Base-by-base conservation (phyloP, 2,329 filamentous ascomycete genomes). In the Trichoderma endophyticum region DNA sequence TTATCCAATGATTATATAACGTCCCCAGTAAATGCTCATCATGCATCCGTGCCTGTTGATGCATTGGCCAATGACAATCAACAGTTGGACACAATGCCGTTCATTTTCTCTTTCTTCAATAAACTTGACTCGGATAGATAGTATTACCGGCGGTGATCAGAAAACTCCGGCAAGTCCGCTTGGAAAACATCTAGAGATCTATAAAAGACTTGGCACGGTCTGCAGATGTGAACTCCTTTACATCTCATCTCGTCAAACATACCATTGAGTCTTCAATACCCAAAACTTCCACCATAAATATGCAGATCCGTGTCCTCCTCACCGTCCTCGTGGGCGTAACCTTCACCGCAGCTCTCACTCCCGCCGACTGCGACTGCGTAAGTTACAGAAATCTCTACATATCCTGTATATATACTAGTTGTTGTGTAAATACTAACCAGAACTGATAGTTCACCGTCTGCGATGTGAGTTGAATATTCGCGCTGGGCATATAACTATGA, bases 361-460 rank as follows among this genome's bases (percentile, higher is more conserved):
- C 68, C 1, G 24, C 59, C 3, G 59, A 71, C 9, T 71, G 68
- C 48, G 48, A 71, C 32, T 71, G 68, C 36, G 68, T 71, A 57
- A 59, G 68, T 71, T 12, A 7, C 21, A 21, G 24, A 9, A 11
- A 51, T 51, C n/a, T 51, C n/a, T 65, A n/a, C 21, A 24, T 36
- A 59, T 18, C 26, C 21, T 1, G 14, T 7, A 39, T 39, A 39
- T 15, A 21, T 1, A 59, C 12, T 18, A 3, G 32, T 32, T 14
- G 1, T 21, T 30, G 9, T 18, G 6, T 3, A 26, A 8, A 28
- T 48, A 21, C 54, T 68, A 26, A 68, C n/a, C 18, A 18, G 14
- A 12, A 24, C 6, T 12, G 11, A 18, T 28, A 68, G 56, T 68
- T 68, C 18, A 48, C 26, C 1, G 65, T 60, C 36, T 68, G 65